Percentiles rank a stretch among this genome's conserved stretches.
Evolutionary conservation across 495 filamentous ascomycete genomes (phyloP).

Genomic region (Filosporella fistucella): DNA sequence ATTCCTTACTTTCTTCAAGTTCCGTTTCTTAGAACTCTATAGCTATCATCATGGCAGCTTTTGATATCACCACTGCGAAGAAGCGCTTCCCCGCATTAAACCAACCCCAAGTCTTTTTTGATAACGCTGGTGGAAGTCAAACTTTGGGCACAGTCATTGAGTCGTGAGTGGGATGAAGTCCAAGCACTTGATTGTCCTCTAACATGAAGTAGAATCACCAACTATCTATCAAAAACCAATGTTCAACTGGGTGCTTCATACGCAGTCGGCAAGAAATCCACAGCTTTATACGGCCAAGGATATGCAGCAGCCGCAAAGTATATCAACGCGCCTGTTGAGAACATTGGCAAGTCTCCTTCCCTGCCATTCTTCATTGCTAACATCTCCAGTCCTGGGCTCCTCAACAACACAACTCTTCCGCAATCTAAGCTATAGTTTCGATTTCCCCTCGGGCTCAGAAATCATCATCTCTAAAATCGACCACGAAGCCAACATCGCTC

Average conservation of each 20-base stretch:
- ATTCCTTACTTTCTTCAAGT: too few relatives aligned
- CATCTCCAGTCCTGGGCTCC: conserved; percentile 51
- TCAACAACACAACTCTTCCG: conserved; percentile 71
- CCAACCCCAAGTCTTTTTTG: conserved; percentile 63
- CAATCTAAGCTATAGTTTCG: conserved; percentile 59
- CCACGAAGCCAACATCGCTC: conserved; percentile 67
- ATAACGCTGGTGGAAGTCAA: conserved; percentile 75
- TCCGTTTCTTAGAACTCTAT: too few relatives aligned
- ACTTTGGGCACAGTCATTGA: conserved; percentile 58
- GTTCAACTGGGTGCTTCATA: conserved; percentile 72
- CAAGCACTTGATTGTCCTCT: too few relatives aligned
- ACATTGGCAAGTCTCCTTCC: conserved; percentile 43
- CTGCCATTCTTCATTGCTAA: conserved; percentile 1
- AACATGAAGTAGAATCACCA: conserved; percentile 59
- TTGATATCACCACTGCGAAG: conserved; percentile 51
- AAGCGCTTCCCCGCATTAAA: conserved; percentile 61
- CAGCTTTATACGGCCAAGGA: conserved; percentile 46
- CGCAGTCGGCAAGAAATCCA: conserved; percentile 46
- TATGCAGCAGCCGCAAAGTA: conserved; percentile 59
- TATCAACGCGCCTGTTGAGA: conserved; percentile 57
- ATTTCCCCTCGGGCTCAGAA: conserved; percentile 55
- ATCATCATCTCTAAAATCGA: conserved; percentile 63
- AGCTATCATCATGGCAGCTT: conserved; percentile 20
- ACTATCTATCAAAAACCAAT: conserved; percentile 63
- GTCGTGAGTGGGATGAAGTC: conserved; percentile 48